Percentiles rank a stretch among this genome's conserved stretches.
phyloP scores from a whole-genome alignment of 2,329 filamentous ascomycete genomes.

The Chaetomium sp. region DNA sequence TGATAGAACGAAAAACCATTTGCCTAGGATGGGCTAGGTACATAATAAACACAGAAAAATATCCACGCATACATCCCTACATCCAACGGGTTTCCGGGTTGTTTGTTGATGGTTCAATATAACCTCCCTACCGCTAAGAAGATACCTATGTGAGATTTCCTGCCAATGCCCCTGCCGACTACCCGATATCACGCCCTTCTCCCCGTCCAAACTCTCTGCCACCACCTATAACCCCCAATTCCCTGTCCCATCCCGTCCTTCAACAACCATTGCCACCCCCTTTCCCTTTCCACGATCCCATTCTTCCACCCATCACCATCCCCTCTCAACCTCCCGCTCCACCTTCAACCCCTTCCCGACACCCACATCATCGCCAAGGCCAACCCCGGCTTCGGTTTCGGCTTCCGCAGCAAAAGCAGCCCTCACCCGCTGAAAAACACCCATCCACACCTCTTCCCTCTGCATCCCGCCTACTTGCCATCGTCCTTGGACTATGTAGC shows the following conservation, averaged over 20 bases:
- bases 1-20: no score
- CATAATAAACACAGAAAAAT: no score
- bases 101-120: no score
- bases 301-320: not conserved
- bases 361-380: not conserved
- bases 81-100: no score
- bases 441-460: conserved; percentile 57
- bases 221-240: no score
- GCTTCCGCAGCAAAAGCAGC: no score
- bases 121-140: no score
- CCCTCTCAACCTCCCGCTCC: not conserved
- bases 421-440: conserved; percentile 57
- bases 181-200: not conserved
- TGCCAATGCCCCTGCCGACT: no score
- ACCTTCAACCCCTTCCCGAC: not conserved
- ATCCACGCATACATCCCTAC: no score
- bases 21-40: no score
- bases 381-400: not conserved
- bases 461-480: conserved; percentile 69
- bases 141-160: no score
- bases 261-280: not conserved
- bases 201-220: not conserved
- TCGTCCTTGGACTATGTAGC: conserved; percentile 62
- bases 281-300: not conserved
- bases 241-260: not conserved